phyloP scores from a whole-genome alignment of 2,329 filamentous ascomycete genomes.

The Phialophora expanda region DNA sequence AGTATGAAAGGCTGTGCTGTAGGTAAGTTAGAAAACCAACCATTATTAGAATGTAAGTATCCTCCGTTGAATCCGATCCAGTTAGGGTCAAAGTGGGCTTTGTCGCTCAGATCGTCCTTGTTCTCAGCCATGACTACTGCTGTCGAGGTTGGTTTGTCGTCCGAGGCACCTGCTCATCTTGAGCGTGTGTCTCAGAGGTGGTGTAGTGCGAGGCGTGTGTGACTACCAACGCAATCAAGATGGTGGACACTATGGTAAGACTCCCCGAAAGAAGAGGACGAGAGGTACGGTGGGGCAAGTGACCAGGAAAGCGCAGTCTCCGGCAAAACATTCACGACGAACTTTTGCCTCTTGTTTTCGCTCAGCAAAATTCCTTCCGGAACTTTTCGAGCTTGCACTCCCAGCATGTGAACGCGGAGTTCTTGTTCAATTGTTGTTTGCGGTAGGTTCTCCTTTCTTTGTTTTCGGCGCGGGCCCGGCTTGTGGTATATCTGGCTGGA shows the following conservation, averaged over 20 bases:
- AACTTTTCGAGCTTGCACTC: constrained; percentile 6
- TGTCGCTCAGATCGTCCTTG: constrained; percentile 36
- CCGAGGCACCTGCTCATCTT: constrained; percentile 25
- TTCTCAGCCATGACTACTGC: constrained; percentile 29
- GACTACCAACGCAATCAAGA: not conserved
- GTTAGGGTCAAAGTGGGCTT: constrained; percentile 35
- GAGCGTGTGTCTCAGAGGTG: not conserved
- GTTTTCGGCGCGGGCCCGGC: not conserved
- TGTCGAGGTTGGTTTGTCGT: not conserved
- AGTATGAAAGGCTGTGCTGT: constrained; percentile 10
- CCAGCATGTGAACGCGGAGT: not conserved
- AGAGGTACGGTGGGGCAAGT: not conserved
- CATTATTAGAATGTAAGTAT: constrained; percentile 40
- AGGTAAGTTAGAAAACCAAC: constrained; percentile 18
- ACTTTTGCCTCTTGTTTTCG: constrained; percentile 1
- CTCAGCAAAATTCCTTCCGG: not conserved
- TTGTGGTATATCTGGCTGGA: not conserved
- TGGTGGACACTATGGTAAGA: not conserved
- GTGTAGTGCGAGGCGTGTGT: not conserved
- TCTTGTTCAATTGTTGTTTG: not conserved
- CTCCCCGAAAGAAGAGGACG: not conserved
- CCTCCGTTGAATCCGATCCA: constrained; percentile 38
- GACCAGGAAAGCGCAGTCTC: not conserved
- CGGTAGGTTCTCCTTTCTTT: constrained; percentile 13
- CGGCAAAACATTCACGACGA: constrained; percentile 16